Conservation (phyloP, 2,329 filamentous ascomycete species). For the Thermoascus crustaceus region DNA sequence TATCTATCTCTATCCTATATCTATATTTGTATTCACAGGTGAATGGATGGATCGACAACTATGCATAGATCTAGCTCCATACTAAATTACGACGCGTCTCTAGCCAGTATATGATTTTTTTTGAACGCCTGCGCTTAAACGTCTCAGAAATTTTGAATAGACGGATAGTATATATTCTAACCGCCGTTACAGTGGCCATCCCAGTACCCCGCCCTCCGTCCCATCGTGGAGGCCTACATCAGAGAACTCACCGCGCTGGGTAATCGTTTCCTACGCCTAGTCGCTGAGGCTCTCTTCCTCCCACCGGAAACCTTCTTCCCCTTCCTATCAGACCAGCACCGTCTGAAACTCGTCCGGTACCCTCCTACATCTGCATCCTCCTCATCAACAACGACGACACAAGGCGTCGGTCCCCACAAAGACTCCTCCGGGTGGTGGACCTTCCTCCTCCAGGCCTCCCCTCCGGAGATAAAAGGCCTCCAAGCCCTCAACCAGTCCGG, state of each 20-base stretch:
- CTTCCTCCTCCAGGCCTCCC: slow-evolving; percentile 53
- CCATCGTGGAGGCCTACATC: slow-evolving; percentile 43
- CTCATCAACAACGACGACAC: slow-evolving; percentile 17
- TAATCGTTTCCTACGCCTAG: slow-evolving; percentile 47
- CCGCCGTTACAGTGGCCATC: slow-evolving; percentile 41
- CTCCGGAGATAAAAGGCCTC: slow-evolving; percentile 38
- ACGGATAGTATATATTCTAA: slow-evolving; percentile 6
- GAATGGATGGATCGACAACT: not conserved
- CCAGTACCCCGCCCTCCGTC: slow-evolving; percentile 25
- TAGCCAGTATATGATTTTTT: not conserved
- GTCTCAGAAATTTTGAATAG: not conserved
- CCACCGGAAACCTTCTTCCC: slow-evolving; percentile 42
- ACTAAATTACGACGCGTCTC: not conserved
- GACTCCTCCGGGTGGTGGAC: slow-evolving; percentile 59
- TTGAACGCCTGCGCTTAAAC: too few species aligned
- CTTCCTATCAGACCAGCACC: slow-evolving; percentile 50
- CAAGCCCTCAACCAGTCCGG: slow-evolving; percentile 35
- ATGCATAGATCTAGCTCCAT: not conserved
- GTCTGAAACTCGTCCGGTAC: slow-evolving; percentile 52
- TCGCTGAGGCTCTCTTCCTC: slow-evolving; percentile 48
- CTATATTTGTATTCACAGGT: not conserved
- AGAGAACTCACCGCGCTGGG: slow-evolving; percentile 44
- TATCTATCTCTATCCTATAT: slow-evolving; percentile 15
- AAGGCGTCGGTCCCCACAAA: slow-evolving; percentile 56
- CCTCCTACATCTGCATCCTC: slow-evolving; percentile 24